Evolutionary conservation across 1,284 basidiomycete species (phyloP), one percentile per base, ranked within the genome.

Genomic region (Boletellus deceptivus): DNA sequence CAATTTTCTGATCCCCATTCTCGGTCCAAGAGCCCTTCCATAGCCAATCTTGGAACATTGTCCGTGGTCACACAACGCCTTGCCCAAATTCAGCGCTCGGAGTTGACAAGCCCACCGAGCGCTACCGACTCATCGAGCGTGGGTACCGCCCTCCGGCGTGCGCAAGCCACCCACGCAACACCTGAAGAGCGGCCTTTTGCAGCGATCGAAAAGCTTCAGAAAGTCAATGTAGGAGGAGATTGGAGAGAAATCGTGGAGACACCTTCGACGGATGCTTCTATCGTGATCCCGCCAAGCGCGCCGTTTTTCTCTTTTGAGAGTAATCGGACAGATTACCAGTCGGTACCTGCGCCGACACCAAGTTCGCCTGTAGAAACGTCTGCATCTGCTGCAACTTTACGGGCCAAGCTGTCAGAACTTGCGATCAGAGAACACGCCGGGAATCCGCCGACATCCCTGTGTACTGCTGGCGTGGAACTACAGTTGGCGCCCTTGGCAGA

Each of bases 1-100:
- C 64, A 59, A 39, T 37, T 58, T 11, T 58, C 53, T 17, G 54
- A 49, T 41, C 46, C 56, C 29, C 65, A 68, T n/a, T 62, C 71
- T 11, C 69, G 65, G 18, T 59, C 69, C 4, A 70, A 69, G 48
- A 79, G 75, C 46, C 75, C 78, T n/a, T 82, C 79, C 16, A 76
- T 82, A 44, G 67, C 70, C 25, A 75, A 78, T 47, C 70, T 82
- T n/a, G 74, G 72, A 46, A 69, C 71, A 47, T 59, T 71, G 39
- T 82, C 79, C 10, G 69, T 82, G 38, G 79, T 82, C 43, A 78
- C 70, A 52, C 72, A 77, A 54, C 76, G 78, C 34, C 72, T 80
- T 20, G 76, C 78, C 7, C 70, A 78, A 54, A 72, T 82, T 16
- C 72, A 75, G 53, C 58, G 64, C 46, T 64, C 56, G 10, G 57